A percentile compares a stretch with the other conserved stretches of the same genome.
phyloP scores from a whole-genome alignment of 139 green algal genomes.

The Coelastrella sp. region DNA sequence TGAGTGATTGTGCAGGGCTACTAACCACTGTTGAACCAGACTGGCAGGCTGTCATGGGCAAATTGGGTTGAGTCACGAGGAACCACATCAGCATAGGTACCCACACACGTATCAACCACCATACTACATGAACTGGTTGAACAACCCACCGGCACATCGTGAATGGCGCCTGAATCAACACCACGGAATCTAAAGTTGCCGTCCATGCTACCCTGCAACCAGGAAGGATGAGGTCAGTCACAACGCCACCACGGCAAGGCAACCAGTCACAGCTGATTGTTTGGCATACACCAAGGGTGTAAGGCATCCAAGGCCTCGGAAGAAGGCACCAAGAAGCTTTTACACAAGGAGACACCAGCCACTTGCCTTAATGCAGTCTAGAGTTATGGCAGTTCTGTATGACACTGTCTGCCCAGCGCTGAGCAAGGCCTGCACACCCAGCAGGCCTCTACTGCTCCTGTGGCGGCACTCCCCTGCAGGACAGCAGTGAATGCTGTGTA shows the following conservation, averaged over 20 bases:
- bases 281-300: not conserved
- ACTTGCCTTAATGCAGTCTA: conserved; percentile 16
- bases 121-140: not conserved
- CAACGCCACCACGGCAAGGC: no score
- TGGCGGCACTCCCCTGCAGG: not conserved
- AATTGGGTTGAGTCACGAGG: no score
- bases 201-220: conserved; percentile 30
- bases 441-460: not conserved
- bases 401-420: not conserved
- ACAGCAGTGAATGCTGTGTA: no score
- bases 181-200: not conserved
- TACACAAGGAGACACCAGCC: no score
- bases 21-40: no score
- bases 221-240: not conserved
- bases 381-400: conserved; percentile 5
- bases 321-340: no score
- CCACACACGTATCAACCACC: no score
- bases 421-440: conserved; percentile 29
- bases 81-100: no score
- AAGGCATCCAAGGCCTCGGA: not conserved
- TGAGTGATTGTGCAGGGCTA: no score
- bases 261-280: no score
- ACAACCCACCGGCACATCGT: not conserved
- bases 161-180: not conserved
- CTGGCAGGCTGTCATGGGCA: no score